These are phyloP conservation scores for Candida tallmaniae DNA, from an alignment of 805 yeast genomes.

Conservation along the genomic window DNA sequence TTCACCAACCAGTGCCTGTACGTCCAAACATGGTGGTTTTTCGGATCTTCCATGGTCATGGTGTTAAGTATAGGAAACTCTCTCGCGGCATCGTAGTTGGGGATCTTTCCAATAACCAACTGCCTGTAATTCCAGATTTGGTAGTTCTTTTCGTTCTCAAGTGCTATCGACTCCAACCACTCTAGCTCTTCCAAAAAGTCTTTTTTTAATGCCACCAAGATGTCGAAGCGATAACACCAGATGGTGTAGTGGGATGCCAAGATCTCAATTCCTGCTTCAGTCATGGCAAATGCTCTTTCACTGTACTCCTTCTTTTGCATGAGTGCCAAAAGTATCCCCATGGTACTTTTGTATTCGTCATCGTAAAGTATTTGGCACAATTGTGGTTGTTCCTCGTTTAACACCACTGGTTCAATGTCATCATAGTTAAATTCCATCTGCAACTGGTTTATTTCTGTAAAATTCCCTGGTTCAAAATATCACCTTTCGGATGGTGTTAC, in stretches of 20 bases:
- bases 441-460: too few relatives aligned
- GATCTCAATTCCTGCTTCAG: constrained; percentile 55
- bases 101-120: constrained; percentile 43
- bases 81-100: constrained; percentile 27
- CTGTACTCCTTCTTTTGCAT: constrained; percentile 58
- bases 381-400: constrained; percentile 41
- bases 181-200: constrained; percentile 54
- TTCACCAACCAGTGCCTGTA: constrained; percentile 80
- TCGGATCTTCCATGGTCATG: constrained; percentile 75
- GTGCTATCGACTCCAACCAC: constrained; percentile 76
- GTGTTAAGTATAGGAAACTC: constrained; percentile 64
- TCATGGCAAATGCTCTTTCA: constrained; percentile 65
- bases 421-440: constrained; percentile 23
- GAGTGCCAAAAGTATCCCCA: constrained; percentile 60
- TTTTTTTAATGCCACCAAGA: constrained; percentile 35
- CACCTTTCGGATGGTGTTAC: too few relatives aligned
- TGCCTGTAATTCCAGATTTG: constrained; percentile 97
- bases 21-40: constrained; percentile 97
- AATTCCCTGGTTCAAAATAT: too few relatives aligned
- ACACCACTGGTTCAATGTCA: constrained; percentile 41
- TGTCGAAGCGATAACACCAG: constrained; percentile 70
- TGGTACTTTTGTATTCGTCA: constrained; percentile 59
- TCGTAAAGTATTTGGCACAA: constrained; percentile 67
- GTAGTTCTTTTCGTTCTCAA: constrained; percentile 82
- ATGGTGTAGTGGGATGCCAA: constrained; percentile 91